Conservation (phyloP, 2,329 filamentous ascomycete genomes). For the Xylariales sp. region DNA sequence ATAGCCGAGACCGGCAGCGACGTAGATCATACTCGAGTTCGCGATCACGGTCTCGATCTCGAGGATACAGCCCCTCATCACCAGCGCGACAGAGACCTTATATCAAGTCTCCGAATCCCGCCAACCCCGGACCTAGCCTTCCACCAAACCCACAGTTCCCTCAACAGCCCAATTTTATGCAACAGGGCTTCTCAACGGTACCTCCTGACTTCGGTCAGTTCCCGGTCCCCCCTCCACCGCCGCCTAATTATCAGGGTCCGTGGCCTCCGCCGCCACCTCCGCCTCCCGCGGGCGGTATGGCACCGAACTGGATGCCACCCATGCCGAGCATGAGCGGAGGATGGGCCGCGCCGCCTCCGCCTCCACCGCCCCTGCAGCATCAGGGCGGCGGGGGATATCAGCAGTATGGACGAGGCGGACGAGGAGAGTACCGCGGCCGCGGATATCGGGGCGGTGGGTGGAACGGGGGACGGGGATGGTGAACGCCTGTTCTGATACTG, state of each 20-base stretch:
- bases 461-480: conserved; percentile 47
- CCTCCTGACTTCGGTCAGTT: conserved; percentile 44
- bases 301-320: conserved; percentile 44
- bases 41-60: conserved; percentile 40
- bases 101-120: conserved; percentile 31
- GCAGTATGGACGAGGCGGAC: conserved; percentile 48
- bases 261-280: conserved; percentile 44
- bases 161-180: conserved; percentile 38
- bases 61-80: conserved; percentile 15
- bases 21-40: conserved; percentile 44
- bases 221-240: conserved; percentile 45
- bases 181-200: conserved; percentile 37
- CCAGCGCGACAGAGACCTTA: conserved; percentile 26
- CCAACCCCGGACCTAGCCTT: conserved; percentile 20
- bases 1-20: conserved; percentile 46
- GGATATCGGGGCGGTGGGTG: conserved; percentile 44
- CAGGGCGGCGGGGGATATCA: conserved; percentile 42
- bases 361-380: conserved; percentile 39
- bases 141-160: conserved; percentile 41
- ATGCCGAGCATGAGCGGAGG: conserved; percentile 38
- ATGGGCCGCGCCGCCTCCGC: conserved; percentile 42
- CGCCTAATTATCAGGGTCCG: conserved; percentile 43
- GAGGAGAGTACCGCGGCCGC: conserved; percentile 48
- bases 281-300: conserved; percentile 40
- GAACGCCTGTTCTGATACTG: conserved; percentile 6